Conservation (phyloP, 1,284 basidiomycete species). For the Ceratobasidium sp. region DNA sequence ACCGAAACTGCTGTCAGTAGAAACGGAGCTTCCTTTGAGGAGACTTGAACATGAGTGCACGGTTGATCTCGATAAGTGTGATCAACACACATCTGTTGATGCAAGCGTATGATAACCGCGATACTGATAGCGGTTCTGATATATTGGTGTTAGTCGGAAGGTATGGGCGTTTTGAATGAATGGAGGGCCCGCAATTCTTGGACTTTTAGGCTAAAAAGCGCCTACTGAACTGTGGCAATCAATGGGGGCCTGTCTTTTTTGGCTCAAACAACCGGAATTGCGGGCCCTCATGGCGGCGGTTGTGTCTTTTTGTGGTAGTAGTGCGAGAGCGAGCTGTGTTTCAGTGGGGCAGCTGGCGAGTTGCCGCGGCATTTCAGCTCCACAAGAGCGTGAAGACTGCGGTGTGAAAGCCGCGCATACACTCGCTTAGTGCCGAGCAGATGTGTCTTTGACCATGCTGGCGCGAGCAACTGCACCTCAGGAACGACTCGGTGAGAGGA, state of each 20-base stretch:
- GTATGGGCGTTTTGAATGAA: background rate
- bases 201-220: no score
- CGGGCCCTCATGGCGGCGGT: background rate
- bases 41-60: background rate
- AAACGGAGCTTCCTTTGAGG: background rate
- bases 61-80: background rate
- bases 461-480: no score
- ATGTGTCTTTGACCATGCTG: background rate
- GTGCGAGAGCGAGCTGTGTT: background rate
- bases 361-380: background rate
- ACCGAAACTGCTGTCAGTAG: background rate
- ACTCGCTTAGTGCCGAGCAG: background rate
- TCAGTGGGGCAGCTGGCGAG: background rate
- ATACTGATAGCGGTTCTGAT: background rate
- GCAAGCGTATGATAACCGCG: background rate
- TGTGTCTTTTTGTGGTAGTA: background rate
- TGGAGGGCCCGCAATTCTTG: no score
- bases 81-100: background rate
- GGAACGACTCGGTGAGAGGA: background rate
- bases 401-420: conserved; percentile 8
- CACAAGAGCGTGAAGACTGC: background rate
- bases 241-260: no score
- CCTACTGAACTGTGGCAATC: no score
- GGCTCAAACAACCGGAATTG: no score
- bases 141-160: background rate